Evolutionary conservation across 75 land plant species (phyloP), one percentile per base, ranked within the genome.

Genomic region (Chamaecyparis obtusa): DNA sequence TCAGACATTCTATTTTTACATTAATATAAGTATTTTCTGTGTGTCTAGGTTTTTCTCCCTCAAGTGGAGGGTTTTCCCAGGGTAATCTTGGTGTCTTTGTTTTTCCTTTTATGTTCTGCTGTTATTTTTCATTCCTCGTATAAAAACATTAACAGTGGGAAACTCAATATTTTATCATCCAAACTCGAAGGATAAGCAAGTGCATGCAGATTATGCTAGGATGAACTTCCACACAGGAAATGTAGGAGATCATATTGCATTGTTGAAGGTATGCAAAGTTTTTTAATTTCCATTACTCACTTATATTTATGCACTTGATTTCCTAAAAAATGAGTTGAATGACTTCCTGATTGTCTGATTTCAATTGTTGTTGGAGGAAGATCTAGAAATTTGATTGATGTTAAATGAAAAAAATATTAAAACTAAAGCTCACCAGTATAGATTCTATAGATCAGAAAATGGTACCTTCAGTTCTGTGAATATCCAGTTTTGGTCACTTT

Each of bases 141-240:
- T n/a, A n/a, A n/a, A n/a, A n/a, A n/a, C n/a, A n/a, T n/a, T n/a
- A n/a, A n/a, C 99, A 4, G 90, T 95, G 80, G 99, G 99, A 19
- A 96, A 95, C 87, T 95, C 99, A 43, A 95, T 98, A 49, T 97
- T 98, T 86, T 98, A 98, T 83, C 94, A 98, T 49, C 99, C 99
- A 44, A n/a, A n/a, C n/a, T n/a, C n/a, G n/a, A 98, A 96, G 89
- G 99, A 98, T 87, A 98, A 98, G 85, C 99, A 98, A 89, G 97
- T 96, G 32, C 99, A 98, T 92, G 99, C 99, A 17, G 99, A 98
- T 74, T 96, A 95, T 94, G 99, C 99, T 33, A 88, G 99, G 76
- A 91, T 96, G 95, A 98, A 95, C 88, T 97, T 98, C 56, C 99
- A 98, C 87, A 83, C 93, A 30, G 99, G 99, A 24, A 97, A 95